Percentiles rank a stretch among this genome's conserved stretches.
These are phyloP conservation scores for Leccinum subtestaceum DNA, from an alignment of 768 basidiomycete species.

Conservation along the genomic window DNA sequence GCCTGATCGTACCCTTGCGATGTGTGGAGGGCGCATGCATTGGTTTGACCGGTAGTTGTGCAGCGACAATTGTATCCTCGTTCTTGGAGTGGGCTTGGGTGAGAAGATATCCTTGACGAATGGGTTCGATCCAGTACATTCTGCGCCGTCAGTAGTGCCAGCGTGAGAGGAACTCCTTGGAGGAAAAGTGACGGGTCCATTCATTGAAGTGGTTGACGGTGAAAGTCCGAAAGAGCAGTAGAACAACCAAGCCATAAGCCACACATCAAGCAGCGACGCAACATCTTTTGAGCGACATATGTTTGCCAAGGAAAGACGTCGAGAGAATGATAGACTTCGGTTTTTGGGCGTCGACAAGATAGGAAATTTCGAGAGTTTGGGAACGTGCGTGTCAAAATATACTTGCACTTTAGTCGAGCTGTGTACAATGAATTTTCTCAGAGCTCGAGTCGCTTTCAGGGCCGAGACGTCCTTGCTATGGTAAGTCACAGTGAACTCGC, in stretches of 20 bases:
- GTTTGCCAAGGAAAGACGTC: conserved; percentile 90
- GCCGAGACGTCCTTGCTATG: conserved; percentile 78
- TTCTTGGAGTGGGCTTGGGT: conserved; percentile 89
- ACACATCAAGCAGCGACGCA: conserved; percentile 74
- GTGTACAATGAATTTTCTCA: conserved; percentile 49
- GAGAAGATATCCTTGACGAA: conserved; percentile 92
- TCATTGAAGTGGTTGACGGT: conserved; percentile 86
- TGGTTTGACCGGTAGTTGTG: conserved; percentile 90
- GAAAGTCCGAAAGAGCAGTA: conserved; percentile 82
- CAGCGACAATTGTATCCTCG: conserved; percentile 93
- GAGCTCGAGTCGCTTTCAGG: conserved; percentile 72
- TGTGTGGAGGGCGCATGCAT: conserved; percentile 91
- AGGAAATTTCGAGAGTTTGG: conserved; percentile 80
- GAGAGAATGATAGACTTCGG: conserved; percentile 62
- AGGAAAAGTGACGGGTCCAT: conserved; percentile 85
- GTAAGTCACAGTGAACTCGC: conserved; percentile 55
- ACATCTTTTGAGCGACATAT: conserved; percentile 77
- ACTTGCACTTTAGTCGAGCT: conserved; percentile 72
- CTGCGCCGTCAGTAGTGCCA: conserved; percentile 43
- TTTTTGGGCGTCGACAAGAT: conserved; percentile 77
- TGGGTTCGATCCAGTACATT: conserved; percentile 78
- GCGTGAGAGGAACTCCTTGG: conserved; percentile 66
- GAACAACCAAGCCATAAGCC: conserved; percentile 79
- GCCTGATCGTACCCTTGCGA: conserved; percentile 70
- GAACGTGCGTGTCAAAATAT: conserved; percentile 74